Conservation (phyloP, 2,329 filamentous ascomycete species). For the Colletotrichum lentis region DNA sequence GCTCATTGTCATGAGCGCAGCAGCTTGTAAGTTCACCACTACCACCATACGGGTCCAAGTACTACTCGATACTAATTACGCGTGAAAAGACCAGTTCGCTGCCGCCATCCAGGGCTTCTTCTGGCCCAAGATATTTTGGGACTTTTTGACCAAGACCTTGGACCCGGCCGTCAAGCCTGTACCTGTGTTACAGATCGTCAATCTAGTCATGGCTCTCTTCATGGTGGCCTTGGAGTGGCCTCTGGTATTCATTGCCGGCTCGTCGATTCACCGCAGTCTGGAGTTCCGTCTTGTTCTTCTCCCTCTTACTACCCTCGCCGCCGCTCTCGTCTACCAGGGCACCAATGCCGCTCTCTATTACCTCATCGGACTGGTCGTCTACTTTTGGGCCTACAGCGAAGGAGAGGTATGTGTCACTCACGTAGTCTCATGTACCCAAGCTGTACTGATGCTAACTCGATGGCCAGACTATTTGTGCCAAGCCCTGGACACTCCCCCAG, state of each 20-base stretch:
- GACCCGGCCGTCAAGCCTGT: constrained; percentile 85
- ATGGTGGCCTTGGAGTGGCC: constrained; percentile 94
- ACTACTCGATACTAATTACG: constrained; percentile 42
- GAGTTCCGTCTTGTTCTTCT: constrained; percentile 84
- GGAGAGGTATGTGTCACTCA: constrained; percentile 74
- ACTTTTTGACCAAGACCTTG: constrained; percentile 91
- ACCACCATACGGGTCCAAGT: background rate
- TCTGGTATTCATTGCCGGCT: constrained; percentile 77
- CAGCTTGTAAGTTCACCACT: constrained; percentile 67
- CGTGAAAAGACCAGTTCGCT: constrained; percentile 80
- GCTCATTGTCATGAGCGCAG: constrained; percentile 88
- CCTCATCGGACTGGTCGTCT: constrained; percentile 81
- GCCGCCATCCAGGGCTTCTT: constrained; percentile 89
- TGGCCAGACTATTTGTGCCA: constrained; percentile 69
- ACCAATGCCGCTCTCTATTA: constrained; percentile 95
- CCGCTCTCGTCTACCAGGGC: constrained; percentile 85
- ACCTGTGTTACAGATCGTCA: constrained; percentile 90
- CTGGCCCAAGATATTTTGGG: constrained; percentile 99
- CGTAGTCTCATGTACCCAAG: background rate
- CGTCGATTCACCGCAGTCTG: constrained; percentile 83
- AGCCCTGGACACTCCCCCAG: constrained; percentile 75
- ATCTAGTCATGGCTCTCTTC: constrained; percentile 80
- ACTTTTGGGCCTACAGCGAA: constrained; percentile 97
- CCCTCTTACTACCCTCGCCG: constrained; percentile 77
- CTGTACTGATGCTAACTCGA: constrained; percentile 37